phyloP scores from a whole-genome alignment of 441 rosid genomes.

The Pelargonium citronellum region DNA sequence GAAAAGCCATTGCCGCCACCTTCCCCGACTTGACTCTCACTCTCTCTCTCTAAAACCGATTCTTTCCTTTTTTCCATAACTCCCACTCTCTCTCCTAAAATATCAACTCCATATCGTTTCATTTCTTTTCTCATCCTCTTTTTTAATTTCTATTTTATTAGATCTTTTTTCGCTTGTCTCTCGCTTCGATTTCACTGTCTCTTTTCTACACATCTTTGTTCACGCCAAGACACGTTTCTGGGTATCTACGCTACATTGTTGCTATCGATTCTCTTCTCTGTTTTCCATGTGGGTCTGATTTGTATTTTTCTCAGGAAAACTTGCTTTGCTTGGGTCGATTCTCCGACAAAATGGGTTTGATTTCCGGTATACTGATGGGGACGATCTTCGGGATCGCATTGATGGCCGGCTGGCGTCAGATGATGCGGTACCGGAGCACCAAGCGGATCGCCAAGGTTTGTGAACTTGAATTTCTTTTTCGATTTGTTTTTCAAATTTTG shows the following conservation, averaged over 20 bases:
- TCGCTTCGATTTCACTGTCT: background rate
- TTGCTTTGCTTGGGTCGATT: slow-evolving; percentile 17
- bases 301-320: background rate
- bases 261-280: background rate
- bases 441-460: slow-evolving; percentile 79
- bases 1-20: background rate
- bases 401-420: slow-evolving; percentile 94
- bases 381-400: slow-evolving; percentile 69
- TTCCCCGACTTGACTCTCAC: background rate
- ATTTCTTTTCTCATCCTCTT: background rate
- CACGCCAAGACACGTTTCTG: background rate
- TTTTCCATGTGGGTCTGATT: slow-evolving; percentile 2
- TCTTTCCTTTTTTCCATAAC: background rate
- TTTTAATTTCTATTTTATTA: background rate
- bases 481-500: background rate
- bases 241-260: background rate
- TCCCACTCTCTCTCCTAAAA: background rate
- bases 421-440: slow-evolving; percentile 77
- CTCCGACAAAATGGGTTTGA: slow-evolving; percentile 67
- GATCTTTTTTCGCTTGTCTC: background rate
- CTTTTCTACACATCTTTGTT: background rate
- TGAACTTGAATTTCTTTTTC: background rate
- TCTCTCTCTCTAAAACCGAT: background rate
- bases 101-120: background rate
- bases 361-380: slow-evolving; percentile 77